Evolutionary conservation across 768 basidiomycete species (phyloP).

Genomic region (Gautieria morchelliformis): DNA sequence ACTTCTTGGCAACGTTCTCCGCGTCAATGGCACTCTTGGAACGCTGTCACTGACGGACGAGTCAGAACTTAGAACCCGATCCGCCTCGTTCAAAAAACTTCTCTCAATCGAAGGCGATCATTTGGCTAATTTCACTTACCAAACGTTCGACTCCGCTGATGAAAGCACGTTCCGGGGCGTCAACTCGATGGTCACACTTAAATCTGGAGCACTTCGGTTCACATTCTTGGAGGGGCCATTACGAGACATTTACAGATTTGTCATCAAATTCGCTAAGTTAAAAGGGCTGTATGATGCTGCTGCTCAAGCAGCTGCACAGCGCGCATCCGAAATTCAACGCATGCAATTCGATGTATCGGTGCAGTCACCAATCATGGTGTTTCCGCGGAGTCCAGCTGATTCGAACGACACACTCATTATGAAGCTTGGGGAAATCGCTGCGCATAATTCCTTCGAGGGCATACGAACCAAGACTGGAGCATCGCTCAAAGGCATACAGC

Average conservation of each 20-base stretch:
- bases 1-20: slow-evolving; percentile 61
- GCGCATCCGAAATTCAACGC: slow-evolving; percentile 84
- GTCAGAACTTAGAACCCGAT: slow-evolving; percentile 37
- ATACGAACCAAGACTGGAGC: slow-evolving; percentile 55
- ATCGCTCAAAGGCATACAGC: slow-evolving; percentile 72
- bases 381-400: slow-evolving; percentile 58
- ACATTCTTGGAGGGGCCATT: slow-evolving; percentile 87
- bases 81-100: slow-evolving; percentile 70
- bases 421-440: slow-evolving; percentile 81
- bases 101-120: slow-evolving; percentile 91
- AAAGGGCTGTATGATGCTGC: slow-evolving; percentile 94
- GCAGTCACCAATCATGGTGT: slow-evolving; percentile 84
- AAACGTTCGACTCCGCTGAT: slow-evolving; percentile 74
- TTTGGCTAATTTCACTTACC: slow-evolving; percentile 88
- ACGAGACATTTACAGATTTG: slow-evolving; percentile 77
- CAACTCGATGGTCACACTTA: slow-evolving; percentile 73
- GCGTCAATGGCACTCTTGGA: slow-evolving; percentile 73
- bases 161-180: slow-evolving; percentile 61
- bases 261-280: slow-evolving; percentile 77
- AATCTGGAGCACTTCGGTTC: slow-evolving; percentile 83
- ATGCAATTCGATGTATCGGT: slow-evolving; percentile 91
- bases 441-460: slow-evolving; percentile 62
- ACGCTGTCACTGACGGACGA: slow-evolving; percentile 77
- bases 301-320: slow-evolving; percentile 84
- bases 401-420: slow-evolving; percentile 67